phyloP scores from a whole-genome alignment of 2,329 filamentous ascomycete genomes.

The Fonsecaea nubica region DNA sequence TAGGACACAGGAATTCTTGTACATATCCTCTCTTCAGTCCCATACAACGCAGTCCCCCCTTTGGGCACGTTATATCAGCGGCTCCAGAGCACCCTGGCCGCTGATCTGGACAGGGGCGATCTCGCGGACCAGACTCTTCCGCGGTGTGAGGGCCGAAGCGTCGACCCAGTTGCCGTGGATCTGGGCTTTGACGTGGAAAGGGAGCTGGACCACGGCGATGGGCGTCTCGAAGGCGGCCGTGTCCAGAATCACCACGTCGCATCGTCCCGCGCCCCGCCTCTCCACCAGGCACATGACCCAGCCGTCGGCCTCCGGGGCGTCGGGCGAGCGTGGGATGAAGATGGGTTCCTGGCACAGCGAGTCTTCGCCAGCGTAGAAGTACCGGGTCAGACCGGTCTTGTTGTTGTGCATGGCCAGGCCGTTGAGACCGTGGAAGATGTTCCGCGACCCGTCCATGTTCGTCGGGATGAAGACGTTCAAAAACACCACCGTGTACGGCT shows the following conservation, averaged over 20 bases:
- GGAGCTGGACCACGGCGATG: conserved; percentile 51
- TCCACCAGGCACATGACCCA: conserved; percentile 23
- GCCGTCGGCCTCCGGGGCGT: conserved; percentile 23
- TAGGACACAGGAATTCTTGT: too few species aligned
- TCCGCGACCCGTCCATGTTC: neutral
- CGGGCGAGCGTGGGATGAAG: conserved; percentile 22
- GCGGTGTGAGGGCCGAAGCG: too few species aligned
- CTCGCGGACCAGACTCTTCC: too few species aligned
- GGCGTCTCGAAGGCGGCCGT: conserved; percentile 49
- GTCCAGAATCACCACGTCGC: conserved; percentile 46
- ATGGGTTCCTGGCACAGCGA: conserved; percentile 18
- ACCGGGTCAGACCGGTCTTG: conserved; percentile 13
- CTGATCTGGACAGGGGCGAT: too few species aligned
- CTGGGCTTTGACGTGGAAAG: conserved; percentile 44
- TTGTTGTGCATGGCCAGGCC: conserved; percentile 22
- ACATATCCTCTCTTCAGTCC: too few species aligned
- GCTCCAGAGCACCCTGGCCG: too few species aligned
- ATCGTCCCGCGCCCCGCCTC: neutral
- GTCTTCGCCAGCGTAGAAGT: conserved; percentile 22
- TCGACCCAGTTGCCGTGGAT: conserved; percentile 47
- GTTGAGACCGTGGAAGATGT: conserved; percentile 23
- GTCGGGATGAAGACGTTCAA: conserved; percentile 20
- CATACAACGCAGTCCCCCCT: too few species aligned
- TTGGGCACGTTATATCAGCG: too few species aligned
- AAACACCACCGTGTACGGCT: conserved; percentile 20